Conservation (phyloP, 805 yeast species). For the Saturnispora saitoi region DNA sequence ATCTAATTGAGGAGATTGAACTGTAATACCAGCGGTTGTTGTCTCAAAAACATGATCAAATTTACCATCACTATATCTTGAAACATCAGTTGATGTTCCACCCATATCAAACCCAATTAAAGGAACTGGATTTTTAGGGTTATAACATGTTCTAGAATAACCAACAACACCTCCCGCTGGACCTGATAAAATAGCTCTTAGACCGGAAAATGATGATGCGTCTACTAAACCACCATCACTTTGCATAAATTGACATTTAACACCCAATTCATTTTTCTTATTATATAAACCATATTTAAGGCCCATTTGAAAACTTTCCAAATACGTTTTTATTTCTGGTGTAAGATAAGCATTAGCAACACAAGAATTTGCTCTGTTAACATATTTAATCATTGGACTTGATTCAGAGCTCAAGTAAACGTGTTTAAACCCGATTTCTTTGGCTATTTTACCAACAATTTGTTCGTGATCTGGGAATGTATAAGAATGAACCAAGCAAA, state of each 20-base stretch:
- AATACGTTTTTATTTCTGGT: constrained; percentile 64
- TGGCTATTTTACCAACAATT: constrained; percentile 50
- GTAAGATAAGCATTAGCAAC: constrained; percentile 78
- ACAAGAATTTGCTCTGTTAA: constrained; percentile 69
- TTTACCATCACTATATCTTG: constrained; percentile 57
- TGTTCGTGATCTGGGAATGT: constrained; percentile 65
- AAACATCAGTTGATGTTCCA: constrained; percentile 83
- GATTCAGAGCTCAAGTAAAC: constrained; percentile 60
- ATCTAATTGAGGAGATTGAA: constrained; percentile 78
- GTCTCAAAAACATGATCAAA: constrained; percentile 78
- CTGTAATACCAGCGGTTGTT: constrained; percentile 72
- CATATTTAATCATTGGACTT: constrained; percentile 72
- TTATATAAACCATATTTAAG: constrained; percentile 39
- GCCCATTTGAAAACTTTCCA: constrained; percentile 54
- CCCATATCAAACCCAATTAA: constrained; percentile 86
- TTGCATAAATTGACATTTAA: constrained; percentile 79
- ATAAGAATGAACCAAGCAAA: constrained; percentile 65
- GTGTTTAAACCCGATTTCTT: constrained; percentile 56
- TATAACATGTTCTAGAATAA: constrained; percentile 72
- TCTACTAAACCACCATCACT: constrained; percentile 93
- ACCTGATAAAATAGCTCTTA: constrained; percentile 83
- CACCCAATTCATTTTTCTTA: constrained; percentile 33
- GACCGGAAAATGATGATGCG: constrained; percentile 75
- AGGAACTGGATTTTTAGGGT: constrained; percentile 45
- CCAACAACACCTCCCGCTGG: constrained; percentile 99